Evolutionary conservation across 2,329 filamentous ascomycete species (phyloP).

Genomic region (Aspergillus hiratsukae): DNA sequence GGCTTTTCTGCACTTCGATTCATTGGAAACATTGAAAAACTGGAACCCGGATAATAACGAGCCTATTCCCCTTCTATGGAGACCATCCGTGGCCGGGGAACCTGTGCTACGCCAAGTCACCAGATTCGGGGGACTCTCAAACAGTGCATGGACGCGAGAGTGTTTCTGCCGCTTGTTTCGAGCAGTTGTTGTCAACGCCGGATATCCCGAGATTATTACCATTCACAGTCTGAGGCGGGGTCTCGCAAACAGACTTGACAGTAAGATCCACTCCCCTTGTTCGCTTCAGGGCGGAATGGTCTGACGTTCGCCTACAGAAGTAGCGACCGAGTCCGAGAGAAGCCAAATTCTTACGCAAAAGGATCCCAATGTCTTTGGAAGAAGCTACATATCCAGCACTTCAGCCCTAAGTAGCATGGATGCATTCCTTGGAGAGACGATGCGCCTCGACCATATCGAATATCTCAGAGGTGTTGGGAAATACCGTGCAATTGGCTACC

Average conservation of each 20-base stretch:
- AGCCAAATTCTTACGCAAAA: slow-evolving; percentile 10
- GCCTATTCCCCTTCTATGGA: slow-evolving; percentile 3
- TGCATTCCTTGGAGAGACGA: slow-evolving; percentile 8
- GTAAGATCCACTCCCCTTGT: neutral
- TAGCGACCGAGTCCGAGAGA: slow-evolving; percentile 6
- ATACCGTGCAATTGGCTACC: too few relatives aligned
- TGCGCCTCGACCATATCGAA: slow-evolving; percentile 9
- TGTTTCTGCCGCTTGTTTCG: slow-evolving; percentile 7
- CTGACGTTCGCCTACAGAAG: slow-evolving; percentile 6
- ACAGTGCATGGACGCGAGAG: slow-evolving; percentile 4
- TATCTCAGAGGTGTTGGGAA: too few relatives aligned
- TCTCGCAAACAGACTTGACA: slow-evolving; percentile 9
- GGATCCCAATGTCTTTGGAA: slow-evolving; percentile 9
- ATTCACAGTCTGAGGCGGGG: slow-evolving; percentile 7
- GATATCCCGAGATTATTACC: slow-evolving; percentile 10
- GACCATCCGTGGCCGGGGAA: slow-evolving; percentile 5
- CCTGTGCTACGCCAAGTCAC: slow-evolving; percentile 6
- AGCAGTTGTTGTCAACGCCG: slow-evolving; percentile 5
- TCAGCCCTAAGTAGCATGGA: slow-evolving; percentile 9
- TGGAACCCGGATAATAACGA: slow-evolving; percentile 9
- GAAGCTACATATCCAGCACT: slow-evolving; percentile 11
- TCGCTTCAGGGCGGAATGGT: neutral
- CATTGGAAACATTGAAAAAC: slow-evolving; percentile 3
- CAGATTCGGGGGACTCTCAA: slow-evolving; percentile 5
- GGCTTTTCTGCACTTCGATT: too few relatives aligned